Evolutionary conservation across 139 green algal species (phyloP).

Genomic region (Picochlorum sp.): DNA sequence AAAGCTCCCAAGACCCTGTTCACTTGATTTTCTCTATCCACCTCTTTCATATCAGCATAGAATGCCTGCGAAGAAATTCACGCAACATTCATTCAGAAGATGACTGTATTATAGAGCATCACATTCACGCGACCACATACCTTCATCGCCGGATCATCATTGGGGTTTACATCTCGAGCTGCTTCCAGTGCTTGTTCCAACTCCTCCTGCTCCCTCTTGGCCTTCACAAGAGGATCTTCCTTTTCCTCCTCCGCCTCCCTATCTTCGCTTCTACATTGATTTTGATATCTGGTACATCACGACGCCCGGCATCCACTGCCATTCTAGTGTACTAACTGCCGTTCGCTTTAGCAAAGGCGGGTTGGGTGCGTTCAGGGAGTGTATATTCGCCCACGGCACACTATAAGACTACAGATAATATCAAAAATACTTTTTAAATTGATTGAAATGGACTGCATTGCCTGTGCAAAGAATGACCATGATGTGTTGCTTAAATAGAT

Average conservation of each 20-base stretch:
- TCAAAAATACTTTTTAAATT: no score
- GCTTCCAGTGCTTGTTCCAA: conserved; percentile 19
- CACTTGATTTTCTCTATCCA: conserved; percentile 89
- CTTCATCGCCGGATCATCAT: conserved; percentile 27
- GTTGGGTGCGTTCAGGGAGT: no score
- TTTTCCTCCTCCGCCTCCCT: conserved; percentile 13
- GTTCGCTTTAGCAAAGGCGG: no score
- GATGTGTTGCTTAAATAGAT: no score
- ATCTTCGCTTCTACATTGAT: not conserved
- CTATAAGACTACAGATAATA: no score
- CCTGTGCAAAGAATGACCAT: no score
- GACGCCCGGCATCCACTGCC: no score
- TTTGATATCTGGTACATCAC: not conserved
- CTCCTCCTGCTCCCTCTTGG: conserved; percentile 24
- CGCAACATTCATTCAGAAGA: no score
- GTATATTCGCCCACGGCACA: no score
- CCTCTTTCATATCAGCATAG: conserved; percentile 77
- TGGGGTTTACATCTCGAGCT: conserved; percentile 20
- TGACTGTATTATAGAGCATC: no score
- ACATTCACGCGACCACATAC: not conserved
- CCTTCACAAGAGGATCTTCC: conserved; percentile 28
- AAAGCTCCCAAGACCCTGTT: conserved; percentile 84
- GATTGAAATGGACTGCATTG: no score
- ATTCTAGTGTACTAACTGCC: no score
- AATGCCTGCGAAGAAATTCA: conserved; percentile 47